These are phyloP conservation scores for Pythium phragmitis DNA, from an alignment of 352 stramenopile genomes.

Conservation along the genomic window DNA sequence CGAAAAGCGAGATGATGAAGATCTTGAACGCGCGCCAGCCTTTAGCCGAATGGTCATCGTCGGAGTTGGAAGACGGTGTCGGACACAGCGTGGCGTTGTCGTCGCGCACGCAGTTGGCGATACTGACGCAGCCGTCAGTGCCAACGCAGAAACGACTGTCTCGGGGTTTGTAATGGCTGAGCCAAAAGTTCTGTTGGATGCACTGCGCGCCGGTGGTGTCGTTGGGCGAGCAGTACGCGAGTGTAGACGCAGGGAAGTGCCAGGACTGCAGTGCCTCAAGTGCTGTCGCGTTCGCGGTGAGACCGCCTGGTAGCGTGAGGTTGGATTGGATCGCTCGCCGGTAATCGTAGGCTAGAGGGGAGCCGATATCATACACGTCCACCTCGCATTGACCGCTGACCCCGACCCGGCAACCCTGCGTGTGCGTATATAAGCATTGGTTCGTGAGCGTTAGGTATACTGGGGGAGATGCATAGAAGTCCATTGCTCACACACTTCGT, in stretches of 20 bases:
- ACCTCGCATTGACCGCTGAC: neutral
- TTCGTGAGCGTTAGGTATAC: too few species aligned
- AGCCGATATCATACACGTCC: too few species aligned
- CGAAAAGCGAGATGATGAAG: too few species aligned
- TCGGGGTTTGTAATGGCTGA: neutral
- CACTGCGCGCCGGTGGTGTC: slow-evolving; percentile 11
- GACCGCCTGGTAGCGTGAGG: neutral
- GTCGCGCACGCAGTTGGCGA: slow-evolving; percentile 13
- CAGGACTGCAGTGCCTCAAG: neutral
- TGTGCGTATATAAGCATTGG: neutral
- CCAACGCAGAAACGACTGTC: slow-evolving; percentile 26
- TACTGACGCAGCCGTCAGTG: slow-evolving; percentile 14
- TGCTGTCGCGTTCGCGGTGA: neutral
- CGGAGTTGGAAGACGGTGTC: neutral
- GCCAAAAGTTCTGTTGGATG: neutral
- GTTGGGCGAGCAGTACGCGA: neutral
- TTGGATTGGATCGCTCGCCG: neutral
- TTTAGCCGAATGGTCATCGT: neutral
- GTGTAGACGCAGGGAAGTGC: slow-evolving; percentile 7
- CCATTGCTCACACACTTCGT: neutral
- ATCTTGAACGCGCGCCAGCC: too few species aligned
- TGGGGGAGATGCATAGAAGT: too few species aligned
- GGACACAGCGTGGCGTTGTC: neutral
- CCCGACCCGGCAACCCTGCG: slow-evolving; percentile 6
- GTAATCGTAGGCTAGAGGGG: neutral